Evolutionary conservation across 495 filamentous ascomycete genomes (phyloP).

Genomic region (Hapsidospora chrysogenum): DNA sequence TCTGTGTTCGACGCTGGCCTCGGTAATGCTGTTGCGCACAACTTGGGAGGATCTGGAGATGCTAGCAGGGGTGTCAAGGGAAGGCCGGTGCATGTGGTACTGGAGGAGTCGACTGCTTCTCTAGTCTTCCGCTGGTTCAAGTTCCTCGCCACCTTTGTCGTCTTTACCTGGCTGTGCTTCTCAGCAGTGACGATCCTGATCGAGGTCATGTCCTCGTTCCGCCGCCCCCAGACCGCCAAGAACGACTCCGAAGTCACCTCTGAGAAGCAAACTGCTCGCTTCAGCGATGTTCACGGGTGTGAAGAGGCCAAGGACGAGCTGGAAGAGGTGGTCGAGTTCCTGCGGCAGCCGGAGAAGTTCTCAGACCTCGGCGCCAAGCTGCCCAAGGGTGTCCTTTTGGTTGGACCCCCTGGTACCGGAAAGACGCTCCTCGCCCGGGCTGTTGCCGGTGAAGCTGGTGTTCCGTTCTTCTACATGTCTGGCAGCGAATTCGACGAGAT

Average conservation of each 20-base stretch:
- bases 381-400: conserved; percentile 88
- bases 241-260: conserved; percentile 71
- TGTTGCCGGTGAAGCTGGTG: conserved; percentile 91
- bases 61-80: conserved; percentile 25
- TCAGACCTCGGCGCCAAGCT: conserved; percentile 85
- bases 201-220: conserved; percentile 59
- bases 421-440: conserved; percentile 81
- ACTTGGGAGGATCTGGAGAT: neutral
- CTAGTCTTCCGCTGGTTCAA: conserved; percentile 80
- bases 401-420: conserved; percentile 79
- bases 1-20: neutral
- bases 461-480: conserved; percentile 99
- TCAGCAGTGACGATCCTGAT: conserved; percentile 62
- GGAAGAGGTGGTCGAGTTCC: conserved; percentile 89
- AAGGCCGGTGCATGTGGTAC: conserved; percentile 78
- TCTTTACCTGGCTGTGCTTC: conserved; percentile 57
- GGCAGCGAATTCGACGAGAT: conserved; percentile 97
- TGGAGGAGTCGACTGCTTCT: conserved; percentile 74
- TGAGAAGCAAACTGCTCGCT: conserved; percentile 77
- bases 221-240: conserved; percentile 50
- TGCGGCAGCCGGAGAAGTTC: conserved; percentile 83
- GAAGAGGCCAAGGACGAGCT: conserved; percentile 98
- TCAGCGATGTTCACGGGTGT: conserved; percentile 89
- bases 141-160: conserved; percentile 59
- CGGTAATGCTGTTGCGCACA: neutral